phyloP scores from a whole-genome alignment of 2,329 filamentous ascomycete genomes.

The Aspergillus brasiliensis region DNA sequence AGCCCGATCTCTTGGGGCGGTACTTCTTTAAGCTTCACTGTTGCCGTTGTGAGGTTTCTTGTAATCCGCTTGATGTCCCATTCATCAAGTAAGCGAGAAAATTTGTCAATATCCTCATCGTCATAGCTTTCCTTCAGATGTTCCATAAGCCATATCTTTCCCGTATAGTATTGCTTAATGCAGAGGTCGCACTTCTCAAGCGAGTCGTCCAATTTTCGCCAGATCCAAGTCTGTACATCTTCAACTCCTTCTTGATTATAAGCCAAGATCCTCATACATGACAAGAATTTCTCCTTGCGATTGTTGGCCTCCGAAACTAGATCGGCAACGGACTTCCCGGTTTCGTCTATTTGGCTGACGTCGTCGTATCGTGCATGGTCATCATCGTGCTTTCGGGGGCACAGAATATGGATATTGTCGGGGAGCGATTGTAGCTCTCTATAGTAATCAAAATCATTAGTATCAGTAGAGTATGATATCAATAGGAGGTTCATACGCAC shows the following conservation, averaged over 20 bases:
- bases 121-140: conserved; percentile 60
- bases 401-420: conserved; percentile 64
- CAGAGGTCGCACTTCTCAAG: conserved; percentile 69
- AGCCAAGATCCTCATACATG: conserved; percentile 69
- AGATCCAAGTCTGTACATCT: conserved; percentile 63
- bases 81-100: conserved; percentile 60
- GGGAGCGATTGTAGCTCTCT: conserved; percentile 50
- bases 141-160: conserved; percentile 64
- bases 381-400: conserved; percentile 64
- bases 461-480: not conserved
- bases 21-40: conserved; percentile 54
- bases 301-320: conserved; percentile 58
- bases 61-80: conserved; percentile 66
- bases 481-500: conserved; percentile 30
- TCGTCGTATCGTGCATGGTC: conserved; percentile 68
- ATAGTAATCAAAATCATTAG: conserved; percentile 11
- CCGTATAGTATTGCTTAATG: conserved; percentile 73
- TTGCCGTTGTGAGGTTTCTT: conserved; percentile 60
- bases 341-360: conserved; percentile 52
- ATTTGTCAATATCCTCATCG: conserved; percentile 50
- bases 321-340: conserved; percentile 35
- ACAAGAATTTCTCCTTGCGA: conserved; percentile 65
- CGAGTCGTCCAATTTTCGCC: conserved; percentile 57
- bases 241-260: conserved; percentile 64
- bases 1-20: conserved; percentile 55